Evolutionary conservation across 2,329 filamentous ascomycete species (phyloP).

Genomic region (Botryotinia convoluta): DNA sequence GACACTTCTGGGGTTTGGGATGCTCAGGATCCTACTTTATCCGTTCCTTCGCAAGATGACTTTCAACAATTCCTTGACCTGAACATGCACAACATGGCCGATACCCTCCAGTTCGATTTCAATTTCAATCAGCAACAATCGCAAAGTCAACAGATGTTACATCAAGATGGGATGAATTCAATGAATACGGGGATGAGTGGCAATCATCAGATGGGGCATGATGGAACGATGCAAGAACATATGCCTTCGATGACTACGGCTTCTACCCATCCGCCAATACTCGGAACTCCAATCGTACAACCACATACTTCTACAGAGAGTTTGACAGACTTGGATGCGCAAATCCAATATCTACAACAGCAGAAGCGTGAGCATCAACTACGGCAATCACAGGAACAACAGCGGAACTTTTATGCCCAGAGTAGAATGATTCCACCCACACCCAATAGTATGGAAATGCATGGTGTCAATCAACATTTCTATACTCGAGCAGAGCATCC

Average conservation of each 20-base stretch:
- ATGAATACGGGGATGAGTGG: slow-evolving; percentile 49
- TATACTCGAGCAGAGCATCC: slow-evolving; percentile 55
- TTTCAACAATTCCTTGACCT: slow-evolving; percentile 65
- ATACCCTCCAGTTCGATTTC: slow-evolving; percentile 60
- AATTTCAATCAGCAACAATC: slow-evolving; percentile 45
- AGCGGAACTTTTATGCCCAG: slow-evolving; percentile 50
- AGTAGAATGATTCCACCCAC: slow-evolving; percentile 71
- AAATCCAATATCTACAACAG: slow-evolving; percentile 64
- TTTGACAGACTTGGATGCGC: slow-evolving; percentile 60
- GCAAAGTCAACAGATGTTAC: slow-evolving; percentile 35
- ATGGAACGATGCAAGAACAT: slow-evolving; percentile 45
- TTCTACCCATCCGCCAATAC: slow-evolving; percentile 45
- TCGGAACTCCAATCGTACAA: slow-evolving; percentile 41
- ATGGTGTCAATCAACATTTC: slow-evolving; percentile 54
- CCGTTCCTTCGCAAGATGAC: slow-evolving; percentile 54
- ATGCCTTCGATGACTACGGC: slow-evolving; percentile 49
- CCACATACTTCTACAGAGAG: slow-evolving; percentile 49
- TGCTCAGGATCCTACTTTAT: slow-evolving; percentile 54
- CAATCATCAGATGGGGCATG: slow-evolving; percentile 30
- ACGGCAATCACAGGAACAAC: slow-evolving; percentile 48
- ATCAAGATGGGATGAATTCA: slow-evolving; percentile 39
- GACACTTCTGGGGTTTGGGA: slow-evolving; percentile 47
- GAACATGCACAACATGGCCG: slow-evolving; percentile 52
- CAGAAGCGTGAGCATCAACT: slow-evolving; percentile 59
- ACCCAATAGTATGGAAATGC: slow-evolving; percentile 76